Evolutionary conservation across 2,329 filamentous ascomycete genomes (phyloP).

Genomic region (Epichloe hybrida): DNA sequence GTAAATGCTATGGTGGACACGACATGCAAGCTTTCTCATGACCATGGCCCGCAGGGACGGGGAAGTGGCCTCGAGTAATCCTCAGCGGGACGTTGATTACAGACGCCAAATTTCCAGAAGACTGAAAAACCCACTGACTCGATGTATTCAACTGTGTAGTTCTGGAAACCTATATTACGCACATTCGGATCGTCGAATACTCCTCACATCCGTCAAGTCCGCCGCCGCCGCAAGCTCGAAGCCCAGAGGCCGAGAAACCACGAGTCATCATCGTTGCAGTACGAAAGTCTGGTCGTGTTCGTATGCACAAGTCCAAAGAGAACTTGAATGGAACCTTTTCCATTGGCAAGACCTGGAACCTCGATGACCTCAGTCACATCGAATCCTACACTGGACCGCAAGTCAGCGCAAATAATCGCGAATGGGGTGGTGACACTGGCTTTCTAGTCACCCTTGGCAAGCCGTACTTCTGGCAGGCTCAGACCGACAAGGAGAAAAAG

Average conservation of each 20-base stretch:
- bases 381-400: slow-evolving; percentile 62
- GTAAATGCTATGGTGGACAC: neutral
- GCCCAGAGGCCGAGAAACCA: slow-evolving; percentile 65
- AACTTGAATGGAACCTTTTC: slow-evolving; percentile 90
- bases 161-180: slow-evolving; percentile 89
- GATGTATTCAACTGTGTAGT: slow-evolving; percentile 12
- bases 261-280: slow-evolving; percentile 90
- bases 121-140: slow-evolving; percentile 6
- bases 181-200: slow-evolving; percentile 85
- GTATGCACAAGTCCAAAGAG: slow-evolving; percentile 93
- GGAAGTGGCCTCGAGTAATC: no score
- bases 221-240: slow-evolving; percentile 63
- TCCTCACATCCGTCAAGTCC: slow-evolving; percentile 69
- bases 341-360: slow-evolving; percentile 95
- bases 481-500: slow-evolving; percentile 90
- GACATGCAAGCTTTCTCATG: neutral
- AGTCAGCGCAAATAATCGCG: slow-evolving; percentile 44
- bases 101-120: neutral
- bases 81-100: neutral
- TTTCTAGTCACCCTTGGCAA: slow-evolving; percentile 85
- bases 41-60: neutral
- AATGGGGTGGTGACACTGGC: slow-evolving; percentile 72
- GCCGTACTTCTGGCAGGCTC: slow-evolving; percentile 93
- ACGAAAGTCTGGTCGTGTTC: slow-evolving; percentile 78
- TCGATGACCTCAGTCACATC: slow-evolving; percentile 76